Percentiles rank a stretch among this genome's conserved stretches.
These are phyloP conservation scores for Vanilla planifolia DNA, from an alignment of 106 monocot genomes.

Conservation along the genomic window DNA sequence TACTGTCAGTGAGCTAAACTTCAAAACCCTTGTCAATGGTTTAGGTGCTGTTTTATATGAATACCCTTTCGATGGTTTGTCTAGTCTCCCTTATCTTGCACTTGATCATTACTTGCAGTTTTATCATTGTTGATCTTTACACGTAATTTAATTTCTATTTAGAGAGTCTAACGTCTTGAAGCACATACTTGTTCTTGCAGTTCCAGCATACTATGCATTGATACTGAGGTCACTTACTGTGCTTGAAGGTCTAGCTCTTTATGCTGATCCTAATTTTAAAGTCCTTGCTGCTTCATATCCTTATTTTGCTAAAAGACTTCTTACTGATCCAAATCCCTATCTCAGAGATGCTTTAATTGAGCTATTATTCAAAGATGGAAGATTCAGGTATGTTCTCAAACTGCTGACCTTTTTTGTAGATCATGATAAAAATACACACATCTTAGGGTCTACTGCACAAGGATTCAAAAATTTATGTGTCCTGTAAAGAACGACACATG, in stretches of 20 bases:
- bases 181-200: constrained; percentile 28
- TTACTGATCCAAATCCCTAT: constrained; percentile 98
- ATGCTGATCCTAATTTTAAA: constrained; percentile 98
- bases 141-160: background rate
- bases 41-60: constrained; percentile 91
- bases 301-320: constrained; percentile 98
- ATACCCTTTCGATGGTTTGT: constrained; percentile 94
- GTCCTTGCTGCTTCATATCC: constrained; percentile 99
- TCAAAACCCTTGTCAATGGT: constrained; percentile 94
- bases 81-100: background rate
- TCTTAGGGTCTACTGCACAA: too few species aligned
- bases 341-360: constrained; percentile 99
- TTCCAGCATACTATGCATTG: constrained; percentile 98
- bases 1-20: constrained; percentile 93
- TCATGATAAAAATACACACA: background rate
- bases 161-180: background rate
- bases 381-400: constrained; percentile 69
- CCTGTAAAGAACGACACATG: too few species aligned
- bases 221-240: constrained; percentile 98
- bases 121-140: background rate
- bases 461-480: too few species aligned
- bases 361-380: constrained; percentile 96
- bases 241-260: constrained; percentile 88
- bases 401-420: background rate
- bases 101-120: background rate